Evolutionary conservation across 2,329 filamentous ascomycete genomes (phyloP).

Genomic region (Metarhizium brunneum): DNA sequence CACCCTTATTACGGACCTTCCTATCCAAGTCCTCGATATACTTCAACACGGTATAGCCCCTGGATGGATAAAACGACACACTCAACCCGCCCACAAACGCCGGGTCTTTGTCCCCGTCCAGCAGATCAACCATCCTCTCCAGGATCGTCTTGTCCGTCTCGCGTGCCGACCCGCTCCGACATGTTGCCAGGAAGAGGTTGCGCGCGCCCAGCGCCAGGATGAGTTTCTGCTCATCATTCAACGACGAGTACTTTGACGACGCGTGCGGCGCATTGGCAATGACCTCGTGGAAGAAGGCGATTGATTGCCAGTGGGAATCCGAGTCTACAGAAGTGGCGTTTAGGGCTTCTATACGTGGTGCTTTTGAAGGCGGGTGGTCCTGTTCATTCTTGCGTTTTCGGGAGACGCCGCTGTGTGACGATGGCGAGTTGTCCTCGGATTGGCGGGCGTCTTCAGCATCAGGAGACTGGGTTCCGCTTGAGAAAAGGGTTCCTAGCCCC

Average conservation of each 20-base stretch:
- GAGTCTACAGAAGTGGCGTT: not conserved
- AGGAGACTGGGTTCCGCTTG: not conserved
- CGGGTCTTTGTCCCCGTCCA: not conserved
- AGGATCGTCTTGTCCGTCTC: conserved; percentile 6
- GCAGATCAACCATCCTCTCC: not conserved
- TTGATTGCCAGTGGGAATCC: conserved; percentile 2
- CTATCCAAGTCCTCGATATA: conserved; percentile 4
- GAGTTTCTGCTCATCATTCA: conserved; percentile 5
- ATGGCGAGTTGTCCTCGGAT: not conserved
- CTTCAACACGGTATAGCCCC: not conserved
- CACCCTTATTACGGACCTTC: not conserved
- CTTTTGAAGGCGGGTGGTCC: not conserved
- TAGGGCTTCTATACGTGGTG: not conserved
- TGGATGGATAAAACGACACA: conserved; percentile 5
- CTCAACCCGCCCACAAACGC: not conserved
- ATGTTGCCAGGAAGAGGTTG: conserved; percentile 5
- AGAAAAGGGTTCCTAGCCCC: not conserved
- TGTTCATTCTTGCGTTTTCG: not conserved
- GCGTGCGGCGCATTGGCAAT: not conserved
- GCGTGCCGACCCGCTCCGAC: not conserved
- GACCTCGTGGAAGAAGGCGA: conserved; percentile 7
- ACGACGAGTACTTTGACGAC: not conserved
- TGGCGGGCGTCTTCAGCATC: not conserved
- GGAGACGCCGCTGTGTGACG: no score
- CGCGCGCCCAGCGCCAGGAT: conserved; percentile 6